Base-by-base conservation (phyloP, 768 basidiomycete species). In the Clitopilus hobsonii region DNA sequence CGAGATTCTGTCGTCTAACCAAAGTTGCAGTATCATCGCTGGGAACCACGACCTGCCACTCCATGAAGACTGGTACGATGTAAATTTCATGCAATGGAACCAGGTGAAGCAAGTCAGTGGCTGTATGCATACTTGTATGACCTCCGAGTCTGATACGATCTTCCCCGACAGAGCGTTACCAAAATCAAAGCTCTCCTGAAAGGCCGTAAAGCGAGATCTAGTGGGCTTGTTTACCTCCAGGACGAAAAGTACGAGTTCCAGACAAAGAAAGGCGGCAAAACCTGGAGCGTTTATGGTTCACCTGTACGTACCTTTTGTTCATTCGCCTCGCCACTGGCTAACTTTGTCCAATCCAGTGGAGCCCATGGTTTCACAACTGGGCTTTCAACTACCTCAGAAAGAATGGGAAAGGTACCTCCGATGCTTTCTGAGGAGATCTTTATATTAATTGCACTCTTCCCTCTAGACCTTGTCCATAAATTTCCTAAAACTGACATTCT, bases 1-100 rank as follows among this genome's bases (percentile, higher is more conserved):
- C 16, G 8, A 32, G 30, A 32, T 7, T 7, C 16, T 7, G 23
- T 18, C 20, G 20, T 26, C 25, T 23, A 16, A 18, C n/a, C 48
- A 47, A 22, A 22, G 47, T 38, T 52, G 24, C 56, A 87, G 85
- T 55, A 73, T 89, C 52, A 82, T 88, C 48, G 85, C 81, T 27
- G 86, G 88, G n/a, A 88, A 89, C 58, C 87, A 88, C 59, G 87
- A 89, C 58, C 66, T 85, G 30, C 60, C 72, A 0, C 55, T 80
- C 6, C 70, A 81, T 56, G 58, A 58, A 2, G 68, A 66, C 0
- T 80, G 70, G 71, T 80, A 78, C 54, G 74, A 77, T 24, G 36
- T 36, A 2, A 62, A 71, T 20, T 70, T 54, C n/a, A n/a, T n/a
- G n/a, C n/a, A n/a, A n/a, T n/a, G n/a, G 13, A 60, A 56, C 7